A percentile compares a stretch with the other conserved stretches of the same genome.
These are phyloP conservation scores for Phyllostachys edulis DNA, from an alignment of 176 grass and related monocot genomes.

Conservation along the genomic window DNA sequence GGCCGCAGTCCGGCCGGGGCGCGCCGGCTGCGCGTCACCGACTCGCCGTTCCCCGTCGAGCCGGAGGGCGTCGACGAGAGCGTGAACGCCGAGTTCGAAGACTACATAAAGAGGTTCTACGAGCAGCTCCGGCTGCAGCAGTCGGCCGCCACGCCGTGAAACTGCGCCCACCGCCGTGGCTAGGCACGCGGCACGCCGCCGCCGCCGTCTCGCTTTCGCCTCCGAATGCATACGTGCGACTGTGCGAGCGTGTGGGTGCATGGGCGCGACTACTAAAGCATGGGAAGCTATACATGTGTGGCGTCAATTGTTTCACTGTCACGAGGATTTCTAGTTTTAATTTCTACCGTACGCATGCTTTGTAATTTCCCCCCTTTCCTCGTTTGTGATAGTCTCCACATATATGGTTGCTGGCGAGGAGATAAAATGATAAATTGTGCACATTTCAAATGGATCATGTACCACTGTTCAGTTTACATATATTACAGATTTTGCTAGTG, in stretches of 20 bases:
- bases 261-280: neutral
- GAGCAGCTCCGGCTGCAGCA: constrained; percentile 74
- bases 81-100: constrained; percentile 53
- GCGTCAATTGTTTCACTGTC: constrained; percentile 1
- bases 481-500: too few relatives aligned
- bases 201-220: neutral
- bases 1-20: constrained; percentile 48
- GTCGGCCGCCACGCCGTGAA: constrained; percentile 56
- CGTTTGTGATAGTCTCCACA: constrained; percentile 31
- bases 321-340: constrained; percentile 46
- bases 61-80: constrained; percentile 49
- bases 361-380: constrained; percentile 32
- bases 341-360: constrained; percentile 16
- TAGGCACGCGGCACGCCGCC: neutral
- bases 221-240: too few relatives aligned
- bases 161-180: constrained; percentile 30
- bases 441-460: neutral
- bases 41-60: constrained; percentile 77
- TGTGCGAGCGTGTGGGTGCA: neutral
- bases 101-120: constrained; percentile 76
- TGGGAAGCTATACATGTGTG: constrained; percentile 14
- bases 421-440: constrained; percentile 36
- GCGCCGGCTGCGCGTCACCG: constrained; percentile 73
- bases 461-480: neutral
- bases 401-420: constrained; percentile 7